Evolutionary conservation across 2,329 filamentous ascomycete species (phyloP), one percentile per base, ranked within the genome.

Genomic region (Periconia digitata): DNA sequence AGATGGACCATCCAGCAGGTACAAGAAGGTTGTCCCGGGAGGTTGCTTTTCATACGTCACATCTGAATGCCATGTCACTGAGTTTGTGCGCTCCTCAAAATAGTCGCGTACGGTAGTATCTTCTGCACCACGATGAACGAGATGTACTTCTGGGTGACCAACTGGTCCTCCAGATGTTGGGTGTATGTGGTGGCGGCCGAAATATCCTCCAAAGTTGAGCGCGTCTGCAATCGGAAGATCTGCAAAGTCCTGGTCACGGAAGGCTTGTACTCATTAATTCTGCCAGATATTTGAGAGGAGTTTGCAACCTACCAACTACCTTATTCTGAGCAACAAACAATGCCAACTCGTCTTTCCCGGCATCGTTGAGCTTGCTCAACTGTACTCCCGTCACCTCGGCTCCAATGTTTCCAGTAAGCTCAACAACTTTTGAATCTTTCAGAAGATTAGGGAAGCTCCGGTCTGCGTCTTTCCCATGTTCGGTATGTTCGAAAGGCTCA

Each of bases 11-110:
- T 96, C 90, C n/a, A 96, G 80, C 42, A 91, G 79, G 66, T 95
- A 95, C 29, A 96, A 73, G 72, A 96, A 95, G 0, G 92, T 95
- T 0, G 90, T 96, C 23, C 90, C 90, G 0, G 92, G 90, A 1
- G 92, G 90, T 73, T 96, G 91, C 57, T 82, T 76, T 75, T 96
- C 92, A 66, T 95, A 96, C 0, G 87, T 89, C 1, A 95, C 86
- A 58, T 96, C 91, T 0, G 85, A 89, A 74, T 96, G 91, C 90
- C 90, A 96, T 7, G 89, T 89, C 1, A 95, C 85, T 1, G 86
- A 89, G 72, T 86, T 92, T 3, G 88, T 92, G 18, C 87, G 81
- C 40, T 83, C 82, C 46, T 80, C 74, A 56, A 90, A 85, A 70
- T 87, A 88, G 41, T 81, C 76, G 17, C 80, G 73, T 17, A 77